Conservation (phyloP, 495 filamentous ascomycete genomes). For the Trichoderma orchidacearum region DNA sequence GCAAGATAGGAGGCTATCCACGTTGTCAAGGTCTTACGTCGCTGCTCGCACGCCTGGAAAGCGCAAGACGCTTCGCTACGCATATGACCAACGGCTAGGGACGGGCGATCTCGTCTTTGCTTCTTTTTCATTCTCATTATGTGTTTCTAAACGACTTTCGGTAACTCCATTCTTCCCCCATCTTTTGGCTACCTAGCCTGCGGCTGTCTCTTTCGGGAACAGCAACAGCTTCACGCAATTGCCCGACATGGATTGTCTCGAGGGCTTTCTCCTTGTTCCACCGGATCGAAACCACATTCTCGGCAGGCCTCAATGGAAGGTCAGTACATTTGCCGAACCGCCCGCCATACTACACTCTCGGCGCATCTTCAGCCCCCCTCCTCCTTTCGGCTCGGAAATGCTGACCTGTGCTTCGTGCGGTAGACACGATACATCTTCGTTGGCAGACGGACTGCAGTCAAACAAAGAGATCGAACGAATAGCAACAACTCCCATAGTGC, state of each 20-base stretch:
- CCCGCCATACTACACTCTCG: not conserved
- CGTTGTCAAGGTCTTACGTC: not conserved
- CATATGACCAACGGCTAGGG: not conserved
- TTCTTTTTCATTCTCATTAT: not conserved
- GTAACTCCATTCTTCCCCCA: not conserved
- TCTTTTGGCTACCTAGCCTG: not conserved
- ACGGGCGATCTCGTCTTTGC: not conserved
- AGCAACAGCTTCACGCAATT: slow-evolving; percentile 1
- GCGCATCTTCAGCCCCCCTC: not conserved
- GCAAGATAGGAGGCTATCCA: not conserved
- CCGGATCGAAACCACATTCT: slow-evolving; percentile 43
- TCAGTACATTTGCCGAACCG: slow-evolving; percentile 8
- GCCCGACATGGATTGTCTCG: slow-evolving; percentile 38
- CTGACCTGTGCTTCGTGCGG: not conserved
- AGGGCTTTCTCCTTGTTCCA: slow-evolving; percentile 38
- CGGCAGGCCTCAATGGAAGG: slow-evolving; percentile 44
- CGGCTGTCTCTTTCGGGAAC: not conserved
- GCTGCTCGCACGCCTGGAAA: not conserved
- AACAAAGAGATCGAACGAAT: slow-evolving; percentile 7
- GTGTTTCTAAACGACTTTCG: not conserved
- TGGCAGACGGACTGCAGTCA: slow-evolving; percentile 14
- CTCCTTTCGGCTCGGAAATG: not conserved
- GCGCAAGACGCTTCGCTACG: not conserved
- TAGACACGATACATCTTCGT: slow-evolving; percentile 35
- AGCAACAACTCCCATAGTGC: slow-evolving; percentile 11